Percentiles rank a stretch among this genome's conserved stretches.
These are phyloP conservation scores for Suhomyces pyralidae DNA, from an alignment of 805 yeast genomes.

Conservation along the genomic window DNA sequence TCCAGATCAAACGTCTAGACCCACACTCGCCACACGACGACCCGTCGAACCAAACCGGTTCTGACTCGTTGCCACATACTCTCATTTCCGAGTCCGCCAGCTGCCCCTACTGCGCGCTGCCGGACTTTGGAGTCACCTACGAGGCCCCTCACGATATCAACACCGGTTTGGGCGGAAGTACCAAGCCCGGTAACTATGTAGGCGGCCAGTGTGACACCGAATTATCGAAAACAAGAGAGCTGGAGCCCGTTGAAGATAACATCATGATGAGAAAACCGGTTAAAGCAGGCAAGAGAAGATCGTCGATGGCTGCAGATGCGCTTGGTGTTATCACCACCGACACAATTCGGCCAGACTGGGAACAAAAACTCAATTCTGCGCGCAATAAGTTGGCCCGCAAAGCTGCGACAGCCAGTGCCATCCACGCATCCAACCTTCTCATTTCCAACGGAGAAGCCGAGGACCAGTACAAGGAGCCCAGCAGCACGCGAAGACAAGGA, in stretches of 20 bases:
- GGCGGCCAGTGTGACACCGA: constrained; percentile 8
- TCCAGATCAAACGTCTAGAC: constrained; percentile 84
- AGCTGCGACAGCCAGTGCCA: constrained; percentile 91
- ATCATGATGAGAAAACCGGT: not conserved
- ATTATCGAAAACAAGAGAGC: not conserved
- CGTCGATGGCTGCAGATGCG: constrained; percentile 62
- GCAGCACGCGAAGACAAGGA: constrained; percentile 4
- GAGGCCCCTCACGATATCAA: constrained; percentile 54
- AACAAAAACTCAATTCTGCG: constrained; percentile 65
- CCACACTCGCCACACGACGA: constrained; percentile 92
- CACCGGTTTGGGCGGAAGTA: constrained; percentile 57
- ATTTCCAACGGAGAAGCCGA: constrained; percentile 24
- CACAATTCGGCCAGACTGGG: constrained; percentile 91
- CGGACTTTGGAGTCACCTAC: constrained; percentile 81
- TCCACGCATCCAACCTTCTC: constrained; percentile 81
- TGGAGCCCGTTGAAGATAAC: constrained; percentile 16
- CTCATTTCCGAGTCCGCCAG: constrained; percentile 82
- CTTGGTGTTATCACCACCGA: constrained; percentile 78
- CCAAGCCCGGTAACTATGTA: constrained; percentile 45
- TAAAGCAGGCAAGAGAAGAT: constrained; percentile 18
- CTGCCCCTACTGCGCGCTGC: constrained; percentile 92
- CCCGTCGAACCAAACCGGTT: constrained; percentile 12
- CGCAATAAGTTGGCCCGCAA: constrained; percentile 75
- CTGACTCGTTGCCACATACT: constrained; percentile 45
- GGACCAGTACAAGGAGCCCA: not conserved